phyloP scores from a whole-genome alignment of 108 stramenopile genomes.

The Stephanodiscus triporus region DNA sequence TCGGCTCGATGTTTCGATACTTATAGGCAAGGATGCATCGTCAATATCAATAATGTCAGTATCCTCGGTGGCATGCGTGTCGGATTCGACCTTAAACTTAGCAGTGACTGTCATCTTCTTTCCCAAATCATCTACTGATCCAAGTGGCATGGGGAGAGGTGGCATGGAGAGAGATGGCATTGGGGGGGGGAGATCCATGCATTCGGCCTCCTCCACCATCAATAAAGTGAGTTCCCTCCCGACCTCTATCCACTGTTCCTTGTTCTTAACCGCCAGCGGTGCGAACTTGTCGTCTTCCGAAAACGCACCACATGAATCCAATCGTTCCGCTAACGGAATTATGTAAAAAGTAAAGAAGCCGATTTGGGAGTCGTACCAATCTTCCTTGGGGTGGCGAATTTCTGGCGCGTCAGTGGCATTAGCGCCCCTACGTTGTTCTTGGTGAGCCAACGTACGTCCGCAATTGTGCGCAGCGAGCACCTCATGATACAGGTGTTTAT shows the following conservation, averaged over 20 bases:
- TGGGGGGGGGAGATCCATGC: constrained; percentile 18
- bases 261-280: constrained; percentile 26
- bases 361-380: constrained; percentile 36
- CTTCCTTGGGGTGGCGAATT: constrained; percentile 21
- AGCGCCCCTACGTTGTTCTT: background rate
- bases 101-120: background rate
- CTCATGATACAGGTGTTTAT: constrained; percentile 54
- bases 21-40: background rate
- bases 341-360: constrained; percentile 26
- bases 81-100: background rate
- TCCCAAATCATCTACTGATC: background rate
- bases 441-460: constrained; percentile 5
- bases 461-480: constrained; percentile 23
- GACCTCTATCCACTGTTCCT: constrained; percentile 21
- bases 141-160: constrained; percentile 21
- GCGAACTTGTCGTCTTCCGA: constrained; percentile 15
- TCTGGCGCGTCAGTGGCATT: background rate
- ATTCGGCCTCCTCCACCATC: constrained; percentile 25
- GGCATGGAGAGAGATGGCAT: too few relatives aligned
- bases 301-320: constrained; percentile 35
- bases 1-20: constrained; percentile 13
- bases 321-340: constrained; percentile 27
- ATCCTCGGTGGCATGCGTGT: background rate
- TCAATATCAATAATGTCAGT: constrained; percentile 19
- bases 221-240: constrained; percentile 20